phyloP scores from a whole-genome alignment of 805 yeast species.

The Starmerella cellae region DNA sequence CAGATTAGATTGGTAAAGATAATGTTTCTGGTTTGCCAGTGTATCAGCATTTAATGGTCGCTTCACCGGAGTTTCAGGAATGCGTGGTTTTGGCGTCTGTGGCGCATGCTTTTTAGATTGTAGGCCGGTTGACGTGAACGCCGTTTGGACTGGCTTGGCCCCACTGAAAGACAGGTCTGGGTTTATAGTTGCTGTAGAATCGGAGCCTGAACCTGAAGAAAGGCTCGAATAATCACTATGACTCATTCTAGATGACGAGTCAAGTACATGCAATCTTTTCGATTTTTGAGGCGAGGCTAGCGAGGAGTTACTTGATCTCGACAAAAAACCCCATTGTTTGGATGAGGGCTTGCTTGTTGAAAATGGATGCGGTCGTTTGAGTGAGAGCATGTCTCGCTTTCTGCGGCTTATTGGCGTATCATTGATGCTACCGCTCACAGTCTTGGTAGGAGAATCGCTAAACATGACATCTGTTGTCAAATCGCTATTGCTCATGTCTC shows the following conservation, averaged over 20 bases:
- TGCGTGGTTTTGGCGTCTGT: conserved; percentile 23
- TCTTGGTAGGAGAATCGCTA: no score
- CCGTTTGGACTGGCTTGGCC: conserved; percentile 76
- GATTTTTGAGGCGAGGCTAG: conserved; percentile 9
- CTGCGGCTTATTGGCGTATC: not conserved
- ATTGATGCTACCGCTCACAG: not conserved
- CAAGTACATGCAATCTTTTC: conserved; percentile 8
- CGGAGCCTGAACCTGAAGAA: no score
- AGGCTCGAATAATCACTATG: no score
- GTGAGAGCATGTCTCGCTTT: conserved; percentile 5
- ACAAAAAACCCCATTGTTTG: conserved; percentile 9
- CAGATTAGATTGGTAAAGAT: no score
- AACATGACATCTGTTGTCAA: no score
- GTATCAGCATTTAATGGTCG: conserved; percentile 3
- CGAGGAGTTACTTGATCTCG: conserved; percentile 6
- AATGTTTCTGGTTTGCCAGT: no score
- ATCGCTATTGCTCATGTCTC: no score
- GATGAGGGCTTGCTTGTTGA: conserved; percentile 11
- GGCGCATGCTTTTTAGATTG: conserved; percentile 43
- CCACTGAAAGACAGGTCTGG: conserved; percentile 46
- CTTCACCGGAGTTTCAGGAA: conserved; percentile 55
- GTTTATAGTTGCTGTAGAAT: no score
- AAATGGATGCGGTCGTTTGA: conserved; percentile 23
- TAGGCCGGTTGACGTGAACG: conserved; percentile 64
- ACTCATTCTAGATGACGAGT: not conserved